Conservation (phyloP, 495 filamentous ascomycete genomes). For the Aspergillus egyptiacus region DNA sequence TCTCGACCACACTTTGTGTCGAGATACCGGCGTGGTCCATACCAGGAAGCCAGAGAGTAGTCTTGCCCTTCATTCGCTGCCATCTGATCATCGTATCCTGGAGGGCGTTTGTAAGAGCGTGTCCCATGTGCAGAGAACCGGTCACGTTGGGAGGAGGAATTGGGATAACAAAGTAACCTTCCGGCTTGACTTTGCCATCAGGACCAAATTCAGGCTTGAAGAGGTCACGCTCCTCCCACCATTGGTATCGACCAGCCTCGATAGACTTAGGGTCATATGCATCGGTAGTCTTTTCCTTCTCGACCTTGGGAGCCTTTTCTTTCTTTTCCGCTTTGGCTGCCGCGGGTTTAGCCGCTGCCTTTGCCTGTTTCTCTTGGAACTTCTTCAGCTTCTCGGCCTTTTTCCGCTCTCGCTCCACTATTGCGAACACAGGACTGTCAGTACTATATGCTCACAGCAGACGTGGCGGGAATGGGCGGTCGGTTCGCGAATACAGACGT, state of each 20-base stretch:
- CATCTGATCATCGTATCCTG: slow-evolving; percentile 75
- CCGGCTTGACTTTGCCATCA: slow-evolving; percentile 61
- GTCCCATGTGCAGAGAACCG: slow-evolving; percentile 63
- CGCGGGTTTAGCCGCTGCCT: slow-evolving; percentile 36
- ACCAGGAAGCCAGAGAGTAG: slow-evolving; percentile 67
- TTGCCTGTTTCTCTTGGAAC: slow-evolving; percentile 53
- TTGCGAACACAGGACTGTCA: slow-evolving; percentile 15
- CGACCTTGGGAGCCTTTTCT: slow-evolving; percentile 40
- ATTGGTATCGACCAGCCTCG: slow-evolving; percentile 51
- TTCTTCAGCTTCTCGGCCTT: slow-evolving; percentile 58
- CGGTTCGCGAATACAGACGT: slow-evolving; percentile 20
- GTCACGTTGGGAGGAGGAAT: slow-evolving; percentile 78
- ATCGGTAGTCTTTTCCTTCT: slow-evolving; percentile 48
- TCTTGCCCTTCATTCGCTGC: slow-evolving; percentile 57
- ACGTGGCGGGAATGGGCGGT: neutral
- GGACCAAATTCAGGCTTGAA: slow-evolving; percentile 64
- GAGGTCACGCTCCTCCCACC: slow-evolving; percentile 61
- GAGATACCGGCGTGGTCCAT: slow-evolving; percentile 76
- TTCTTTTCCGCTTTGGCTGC: slow-evolving; percentile 50
- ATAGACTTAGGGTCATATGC: slow-evolving; percentile 54
- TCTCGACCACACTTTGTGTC: slow-evolving; percentile 72
- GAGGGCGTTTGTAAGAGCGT: slow-evolving; percentile 60
- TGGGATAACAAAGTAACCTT: slow-evolving; percentile 65
- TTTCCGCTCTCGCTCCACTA: slow-evolving; percentile 51
- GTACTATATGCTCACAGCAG: neutral